These are phyloP conservation scores for Penicillium crustosum DNA, from an alignment of 2,329 filamentous ascomycete species.

Conservation along the genomic window DNA sequence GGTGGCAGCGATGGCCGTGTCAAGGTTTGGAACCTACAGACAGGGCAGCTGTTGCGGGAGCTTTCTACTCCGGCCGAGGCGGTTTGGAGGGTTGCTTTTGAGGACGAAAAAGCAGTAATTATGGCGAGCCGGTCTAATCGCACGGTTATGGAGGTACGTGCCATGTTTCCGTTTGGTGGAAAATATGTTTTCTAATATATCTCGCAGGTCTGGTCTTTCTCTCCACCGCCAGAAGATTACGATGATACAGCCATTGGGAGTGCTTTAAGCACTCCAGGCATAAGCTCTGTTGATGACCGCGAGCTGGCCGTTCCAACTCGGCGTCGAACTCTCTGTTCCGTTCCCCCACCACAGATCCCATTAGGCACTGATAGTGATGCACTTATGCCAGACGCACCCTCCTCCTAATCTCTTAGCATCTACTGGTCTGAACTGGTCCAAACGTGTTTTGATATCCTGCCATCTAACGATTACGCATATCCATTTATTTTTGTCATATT, in stretches of 20 bases:
- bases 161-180: background rate
- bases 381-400: constrained; percentile 36
- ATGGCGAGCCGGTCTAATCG: constrained; percentile 81
- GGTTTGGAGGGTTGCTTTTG: constrained; percentile 96
- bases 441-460: constrained; percentile 9
- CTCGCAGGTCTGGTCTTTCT: constrained; percentile 85
- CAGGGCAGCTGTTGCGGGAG: constrained; percentile 85
- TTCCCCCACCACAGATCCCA: constrained; percentile 31
- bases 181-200: constrained; percentile 7
- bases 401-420: constrained; percentile 19
- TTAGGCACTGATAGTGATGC: constrained; percentile 33
- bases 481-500: constrained; percentile 15
- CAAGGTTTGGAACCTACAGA: constrained; percentile 97
- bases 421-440: constrained; percentile 10
- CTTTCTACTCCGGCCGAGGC: constrained; percentile 88
- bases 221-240: constrained; percentile 60
- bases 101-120: constrained; percentile 96
- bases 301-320: constrained; percentile 18
- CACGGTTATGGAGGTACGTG: constrained; percentile 93
- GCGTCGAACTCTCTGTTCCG: constrained; percentile 31
- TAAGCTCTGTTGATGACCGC: constrained; percentile 23
- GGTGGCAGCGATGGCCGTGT: constrained; percentile 96
- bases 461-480: constrained; percentile 24
- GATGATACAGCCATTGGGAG: constrained; percentile 34
- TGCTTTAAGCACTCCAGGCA: constrained; percentile 35